phyloP scores from a whole-genome alignment of 441 rosid genomes.

The Euphorbia corollata region DNA sequence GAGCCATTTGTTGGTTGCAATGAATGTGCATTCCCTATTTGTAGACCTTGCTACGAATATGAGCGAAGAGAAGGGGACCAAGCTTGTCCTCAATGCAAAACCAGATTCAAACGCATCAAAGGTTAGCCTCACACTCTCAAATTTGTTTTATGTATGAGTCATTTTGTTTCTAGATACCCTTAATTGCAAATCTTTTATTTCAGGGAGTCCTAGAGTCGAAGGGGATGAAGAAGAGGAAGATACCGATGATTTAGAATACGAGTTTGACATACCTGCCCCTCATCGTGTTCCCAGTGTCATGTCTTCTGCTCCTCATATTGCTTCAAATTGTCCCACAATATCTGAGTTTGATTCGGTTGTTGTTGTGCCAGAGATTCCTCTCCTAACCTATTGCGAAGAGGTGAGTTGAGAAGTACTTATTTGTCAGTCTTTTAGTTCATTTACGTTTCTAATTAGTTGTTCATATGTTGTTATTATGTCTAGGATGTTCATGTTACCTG shows the following conservation, averaged over 20 bases:
- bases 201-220: constrained; percentile 74
- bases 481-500: constrained; percentile 56
- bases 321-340: constrained; percentile 35
- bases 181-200: not conserved
- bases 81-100: constrained; percentile 80
- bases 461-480: constrained; percentile 18
- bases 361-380: constrained; percentile 40
- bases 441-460: not conserved
- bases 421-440: not conserved
- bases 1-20: constrained; percentile 83
- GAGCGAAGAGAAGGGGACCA: constrained; percentile 81
- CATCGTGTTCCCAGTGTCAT: not conserved
- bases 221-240: constrained; percentile 84
- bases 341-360: constrained; percentile 45
- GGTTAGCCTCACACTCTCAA: constrained; percentile 28
- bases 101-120: constrained; percentile 66
- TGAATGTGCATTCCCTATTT: constrained; percentile 84
- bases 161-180: constrained; percentile 1
- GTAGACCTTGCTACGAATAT: constrained; percentile 68
- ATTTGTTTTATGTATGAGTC: not conserved
- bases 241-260: constrained; percentile 62
- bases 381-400: constrained; percentile 56
- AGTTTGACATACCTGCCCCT: constrained; percentile 24
- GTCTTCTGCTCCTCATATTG: constrained; percentile 1
- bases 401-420: constrained; percentile 27